Evolutionary conservation across 1,139 yeast species (phyloP).

Genomic region (Blastobotrys persicus): DNA sequence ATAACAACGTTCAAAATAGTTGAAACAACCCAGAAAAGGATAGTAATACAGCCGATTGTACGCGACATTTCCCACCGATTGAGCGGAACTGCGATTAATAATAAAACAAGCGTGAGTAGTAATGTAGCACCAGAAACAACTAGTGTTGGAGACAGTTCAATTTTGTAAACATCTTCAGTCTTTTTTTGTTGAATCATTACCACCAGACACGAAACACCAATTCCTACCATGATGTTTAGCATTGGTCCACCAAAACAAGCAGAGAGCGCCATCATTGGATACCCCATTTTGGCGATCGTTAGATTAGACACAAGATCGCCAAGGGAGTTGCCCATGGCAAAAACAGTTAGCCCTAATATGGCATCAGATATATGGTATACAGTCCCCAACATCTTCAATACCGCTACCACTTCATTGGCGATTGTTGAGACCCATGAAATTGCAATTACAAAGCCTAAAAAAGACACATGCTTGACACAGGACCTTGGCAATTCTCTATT

Average conservation of each 20-base stretch:
- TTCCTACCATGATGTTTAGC: conserved; percentile 57
- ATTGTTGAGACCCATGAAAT: conserved; percentile 71
- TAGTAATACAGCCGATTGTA: conserved; percentile 52
- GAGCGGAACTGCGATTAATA: conserved; percentile 55
- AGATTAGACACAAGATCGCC: conserved; percentile 87
- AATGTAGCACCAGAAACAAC: conserved; percentile 52
- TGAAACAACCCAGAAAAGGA: conserved; percentile 54
- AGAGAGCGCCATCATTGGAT: conserved; percentile 87
- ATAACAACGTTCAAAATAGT: conserved; percentile 32
- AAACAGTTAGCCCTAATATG: conserved; percentile 76
- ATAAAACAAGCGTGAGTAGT: conserved; percentile 50
- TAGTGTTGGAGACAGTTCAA: conserved; percentile 49
- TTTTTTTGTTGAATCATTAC: conserved; percentile 38
- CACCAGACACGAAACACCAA: conserved; percentile 65
- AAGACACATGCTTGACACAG: conserved; percentile 23
- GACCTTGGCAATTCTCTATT: conserved; percentile 7
- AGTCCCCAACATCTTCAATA: conserved; percentile 61
- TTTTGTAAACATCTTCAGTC: conserved; percentile 29
- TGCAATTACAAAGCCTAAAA: conserved; percentile 63
- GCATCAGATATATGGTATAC: conserved; percentile 70
- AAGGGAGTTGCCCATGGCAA: conserved; percentile 88
- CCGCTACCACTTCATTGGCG: conserved; percentile 73
- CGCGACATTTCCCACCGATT: conserved; percentile 66
- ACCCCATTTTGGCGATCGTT: conserved; percentile 81
- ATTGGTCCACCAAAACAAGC: conserved; percentile 96